Base-by-base conservation (phyloP, 441 rosid genomes). In the Eutrema salsugineum region DNA sequence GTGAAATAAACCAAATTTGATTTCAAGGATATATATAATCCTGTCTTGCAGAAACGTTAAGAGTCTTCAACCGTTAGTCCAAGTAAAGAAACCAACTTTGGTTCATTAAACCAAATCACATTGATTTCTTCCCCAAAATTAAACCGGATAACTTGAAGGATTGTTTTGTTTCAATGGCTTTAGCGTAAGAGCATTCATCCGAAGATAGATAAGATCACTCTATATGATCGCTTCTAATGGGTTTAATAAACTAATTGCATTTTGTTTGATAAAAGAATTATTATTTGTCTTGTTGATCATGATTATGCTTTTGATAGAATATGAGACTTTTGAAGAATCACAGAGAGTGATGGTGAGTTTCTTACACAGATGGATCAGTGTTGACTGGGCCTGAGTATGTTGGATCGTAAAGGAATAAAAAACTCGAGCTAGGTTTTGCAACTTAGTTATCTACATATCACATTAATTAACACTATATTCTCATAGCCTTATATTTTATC, bases 311-410 rank as follows among this genome's bases (percentile, higher is more conserved):
- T 30, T 11, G 14, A 33, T 92, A 62, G 91, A 87, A 70, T 90
- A 83, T 43, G 97, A 83, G 73, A 87, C 81, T 69, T 82, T 81
- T 50, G 95, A 89, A 82, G 91, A 87, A 75, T 93, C 97, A 66
- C 84, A 82, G 68, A 83, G 90, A 86, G 83, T 75, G 92, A 90
- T 63, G 70, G 81, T 11, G 86, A 86, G 72, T 82, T 91, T 61
- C 90, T 88, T 43, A 79, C 85, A 1, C 91, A 83, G 78, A 82
- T 75, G 62, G 40, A 70, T 91, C 78, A 22, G 15, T 48, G 94
- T 88, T 39, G 90, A 89, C 22, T 86, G 96, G 93, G 94, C 1
- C 90, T 88, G 54, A 82, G 79, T 78, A 77, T 75, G 76, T 75
- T 38, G 85, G 83, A 28, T 78, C 82, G 35, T 78, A 77, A 33